These are phyloP conservation scores for Magnusiomyces paraingens DNA, from an alignment of 1,139 yeast species.

Conservation along the genomic window DNA sequence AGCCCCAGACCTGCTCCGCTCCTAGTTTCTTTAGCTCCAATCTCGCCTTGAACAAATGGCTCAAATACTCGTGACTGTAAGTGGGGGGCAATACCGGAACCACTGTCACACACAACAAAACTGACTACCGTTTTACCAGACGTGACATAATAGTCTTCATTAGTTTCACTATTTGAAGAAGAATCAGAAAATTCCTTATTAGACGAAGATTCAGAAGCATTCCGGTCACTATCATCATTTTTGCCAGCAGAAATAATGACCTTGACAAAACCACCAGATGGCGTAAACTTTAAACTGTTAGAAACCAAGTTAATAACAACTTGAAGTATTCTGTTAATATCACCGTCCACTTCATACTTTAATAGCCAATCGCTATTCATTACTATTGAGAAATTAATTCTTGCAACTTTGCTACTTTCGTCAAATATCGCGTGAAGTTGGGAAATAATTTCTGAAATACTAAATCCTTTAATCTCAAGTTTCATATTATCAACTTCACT, in stretches of 20 bases:
- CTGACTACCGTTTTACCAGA: conserved; percentile 12
- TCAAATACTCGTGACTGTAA: conserved; percentile 81
- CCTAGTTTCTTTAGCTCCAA: conserved; percentile 74
- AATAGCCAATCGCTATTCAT: conserved; percentile 39
- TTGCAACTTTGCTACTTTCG: conserved; percentile 72
- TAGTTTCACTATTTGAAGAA: background rate
- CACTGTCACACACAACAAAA: conserved; percentile 49
- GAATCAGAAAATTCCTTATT: background rate
- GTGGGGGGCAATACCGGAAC: conserved; percentile 82
- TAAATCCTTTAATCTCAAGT: conserved; percentile 70
- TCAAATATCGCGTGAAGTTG: conserved; percentile 85
- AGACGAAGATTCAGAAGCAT: background rate
- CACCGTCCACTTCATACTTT: conserved; percentile 64
- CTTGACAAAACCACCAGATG: conserved; percentile 74
- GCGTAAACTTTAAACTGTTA: conserved; percentile 86
- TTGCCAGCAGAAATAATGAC: conserved; percentile 41
- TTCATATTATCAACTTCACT: conserved; percentile 69
- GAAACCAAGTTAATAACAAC: conserved; percentile 89
- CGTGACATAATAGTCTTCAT: background rate
- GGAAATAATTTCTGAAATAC: conserved; percentile 64
- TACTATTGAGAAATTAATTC: conserved; percentile 42
- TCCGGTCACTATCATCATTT: background rate
- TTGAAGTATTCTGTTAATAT: conserved; percentile 87
- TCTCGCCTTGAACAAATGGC: conserved; percentile 93
- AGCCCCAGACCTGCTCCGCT: conserved; percentile 94